These are phyloP conservation scores for Cyclotella baltica DNA, from an alignment of 108 stramenopile genomes.

Conservation along the genomic window DNA sequence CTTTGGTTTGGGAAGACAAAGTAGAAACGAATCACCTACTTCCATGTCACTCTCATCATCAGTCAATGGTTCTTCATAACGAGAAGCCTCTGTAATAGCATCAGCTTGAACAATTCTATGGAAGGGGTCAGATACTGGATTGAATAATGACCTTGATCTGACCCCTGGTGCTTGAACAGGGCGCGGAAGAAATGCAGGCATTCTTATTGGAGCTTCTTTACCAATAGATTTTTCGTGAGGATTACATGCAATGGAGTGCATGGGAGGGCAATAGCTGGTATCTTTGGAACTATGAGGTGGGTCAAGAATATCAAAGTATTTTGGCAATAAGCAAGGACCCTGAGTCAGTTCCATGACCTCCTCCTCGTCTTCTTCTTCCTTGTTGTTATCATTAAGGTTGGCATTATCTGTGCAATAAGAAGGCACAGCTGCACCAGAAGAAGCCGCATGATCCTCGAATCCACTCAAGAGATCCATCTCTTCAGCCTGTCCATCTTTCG, in stretches of 20 bases:
- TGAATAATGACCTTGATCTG: conserved; percentile 30
- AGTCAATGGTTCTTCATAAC: conserved; percentile 39
- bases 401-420: not conserved
- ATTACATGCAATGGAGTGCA: conserved; percentile 43
- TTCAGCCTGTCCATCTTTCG: conserved; percentile 7
- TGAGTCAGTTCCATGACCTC: conserved; percentile 20
- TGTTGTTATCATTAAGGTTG: conserved; percentile 7
- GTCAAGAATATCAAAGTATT: not conserved
- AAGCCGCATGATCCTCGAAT: conserved; percentile 30
- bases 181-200: conserved; percentile 37
- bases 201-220: not conserved
- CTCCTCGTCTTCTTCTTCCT: conserved; percentile 44
- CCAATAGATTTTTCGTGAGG: not conserved
- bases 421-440: not conserved
- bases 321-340: not conserved
- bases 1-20: conserved; percentile 9
- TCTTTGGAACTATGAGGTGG: not conserved
- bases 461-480: conserved; percentile 48
- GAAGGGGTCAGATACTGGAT: conserved; percentile 25
- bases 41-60: conserved; percentile 43
- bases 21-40: conserved; percentile 29
- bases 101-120: conserved; percentile 35
- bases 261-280: not conserved
- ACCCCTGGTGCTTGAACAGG: conserved; percentile 10
- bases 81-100: conserved; percentile 42